phyloP scores from a whole-genome alignment of 805 yeast genomes.

The Metschnikowia sp. region DNA sequence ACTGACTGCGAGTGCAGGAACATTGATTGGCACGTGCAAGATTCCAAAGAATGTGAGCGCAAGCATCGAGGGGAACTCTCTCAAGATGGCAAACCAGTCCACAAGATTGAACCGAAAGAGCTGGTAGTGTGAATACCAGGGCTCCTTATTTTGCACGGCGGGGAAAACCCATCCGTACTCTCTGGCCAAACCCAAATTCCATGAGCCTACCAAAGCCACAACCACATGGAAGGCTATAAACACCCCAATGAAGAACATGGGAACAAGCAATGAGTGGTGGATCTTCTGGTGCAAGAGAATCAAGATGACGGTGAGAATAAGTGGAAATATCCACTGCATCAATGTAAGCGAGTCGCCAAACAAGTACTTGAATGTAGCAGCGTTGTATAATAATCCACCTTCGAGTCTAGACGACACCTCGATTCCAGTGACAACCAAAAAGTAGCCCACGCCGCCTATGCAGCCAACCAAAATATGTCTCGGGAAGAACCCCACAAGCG shows the following conservation, averaged over 20 bases:
- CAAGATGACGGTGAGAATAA: conserved; percentile 57
- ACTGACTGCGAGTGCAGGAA: conserved; percentile 93
- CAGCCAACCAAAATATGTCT: conserved; percentile 95
- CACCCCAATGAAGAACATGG: conserved; percentile 71
- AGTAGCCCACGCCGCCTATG: conserved; percentile 97
- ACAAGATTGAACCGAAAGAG: conserved; percentile 67
- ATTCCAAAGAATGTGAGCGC: conserved; percentile 96
- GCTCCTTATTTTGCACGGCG: conserved; percentile 58
- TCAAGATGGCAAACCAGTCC: conserved; percentile 67
- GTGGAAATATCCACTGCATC: conserved; percentile 66
- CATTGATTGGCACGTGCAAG: conserved; percentile 94
- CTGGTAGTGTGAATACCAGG: conserved; percentile 88
- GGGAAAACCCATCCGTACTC: conserved; percentile 82
- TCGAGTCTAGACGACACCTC: conserved; percentile 86
- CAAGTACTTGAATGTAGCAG: conserved; percentile 50
- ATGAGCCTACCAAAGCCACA: conserved; percentile 60
- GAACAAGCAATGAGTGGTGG: conserved; percentile 71
- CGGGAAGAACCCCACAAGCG: conserved; percentile 91
- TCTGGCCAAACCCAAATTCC: conserved; percentile 62
- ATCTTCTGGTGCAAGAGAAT: conserved; percentile 53
- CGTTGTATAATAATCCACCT: conserved; percentile 64
- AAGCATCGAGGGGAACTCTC: conserved; percentile 86
- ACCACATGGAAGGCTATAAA: conserved; percentile 67
- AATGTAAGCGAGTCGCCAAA: conserved; percentile 37
- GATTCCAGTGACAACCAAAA: conserved; percentile 82